Evolutionary conservation across 345 rosid species (phyloP), one percentile per base, ranked within the genome.

Genomic region (Arabis alpina): DNA sequence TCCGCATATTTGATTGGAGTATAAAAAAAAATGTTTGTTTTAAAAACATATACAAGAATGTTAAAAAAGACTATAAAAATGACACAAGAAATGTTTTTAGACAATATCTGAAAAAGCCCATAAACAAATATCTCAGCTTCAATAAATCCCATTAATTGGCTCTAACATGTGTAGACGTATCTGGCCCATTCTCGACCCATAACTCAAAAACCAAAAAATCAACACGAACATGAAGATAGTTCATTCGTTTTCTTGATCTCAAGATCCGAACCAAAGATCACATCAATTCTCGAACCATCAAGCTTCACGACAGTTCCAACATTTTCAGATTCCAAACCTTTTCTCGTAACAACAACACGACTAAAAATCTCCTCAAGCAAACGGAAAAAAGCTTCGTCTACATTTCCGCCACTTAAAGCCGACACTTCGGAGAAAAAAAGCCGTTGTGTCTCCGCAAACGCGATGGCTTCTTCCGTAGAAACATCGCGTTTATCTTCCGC

Each of bases 371-470:
- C 89, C 41, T 88, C 85, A 1, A 91, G 83, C 48, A 91, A 14
- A 72, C 79, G 83, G 71, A 84, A 77, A 66, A 91, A 91, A 2
- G 97, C 95, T 6, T 44, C 71, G 64, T 91, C 95, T 27, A 91
- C 91, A 52, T 88, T 88, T 59, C 84, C 93, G 5, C 95, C 97
- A 40, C 71, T 91, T 8, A 85, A 76, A 6, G 97, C 97, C 3
- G 97, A 91, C 4, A 93, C 82, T 80, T 91, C 97, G 1, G 89
- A 86, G 85, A 88, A 88, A 54, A 83, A 88, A 0, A 91, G 83
- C 54, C 87, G 80, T 54, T 91, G 95, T 0, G 85, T 88, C 80
- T 87, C 87, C 1, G 97, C 97, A 42, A 91, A 84, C 73, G 87
- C 97, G 51, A 88, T 81, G 0, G 97, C 95, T 47, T 88, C 88